These are phyloP conservation scores for Fusarium xyrophilum DNA, from an alignment of 2,329 filamentous ascomycete species.

Conservation along the genomic window DNA sequence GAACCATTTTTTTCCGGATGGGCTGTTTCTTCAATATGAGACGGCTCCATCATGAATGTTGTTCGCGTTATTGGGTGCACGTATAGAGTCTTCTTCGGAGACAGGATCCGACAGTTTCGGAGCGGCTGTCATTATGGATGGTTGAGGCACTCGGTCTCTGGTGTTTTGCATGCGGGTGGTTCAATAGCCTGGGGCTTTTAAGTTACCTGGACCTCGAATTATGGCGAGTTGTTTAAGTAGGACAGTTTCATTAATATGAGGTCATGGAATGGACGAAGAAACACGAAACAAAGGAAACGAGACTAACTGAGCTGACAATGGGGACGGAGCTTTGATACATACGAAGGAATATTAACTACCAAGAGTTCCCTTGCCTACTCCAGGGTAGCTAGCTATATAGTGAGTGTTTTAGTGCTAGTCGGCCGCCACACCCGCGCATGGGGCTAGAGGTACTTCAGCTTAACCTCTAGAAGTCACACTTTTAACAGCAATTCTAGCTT, in stretches of 20 bases:
- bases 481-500: too few species aligned
- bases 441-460: slow-evolving; percentile 4
- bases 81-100: slow-evolving; percentile 20
- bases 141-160: slow-evolving; percentile 3
- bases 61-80: background rate
- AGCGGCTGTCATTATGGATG: slow-evolving; percentile 9
- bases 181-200: background rate
- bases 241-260: background rate
- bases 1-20: slow-evolving; percentile 20
- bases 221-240: background rate
- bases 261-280: background rate
- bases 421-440: slow-evolving; percentile 13
- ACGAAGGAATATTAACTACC: slow-evolving; percentile 7
- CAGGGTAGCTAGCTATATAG: background rate
- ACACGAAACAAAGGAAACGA: background rate
- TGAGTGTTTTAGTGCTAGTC: background rate
- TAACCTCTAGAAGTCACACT: too few species aligned
- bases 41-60: background rate
- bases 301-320: background rate
- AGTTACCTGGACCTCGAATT: background rate
- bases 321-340: background rate
- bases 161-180: background rate
- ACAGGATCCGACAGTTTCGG: slow-evolving; percentile 3
- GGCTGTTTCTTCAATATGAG: slow-evolving; percentile 4
- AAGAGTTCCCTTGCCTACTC: slow-evolving; percentile 2